These are phyloP conservation scores for Arthrobotrys conoides DNA, from an alignment of 2,329 filamentous ascomycete genomes.

Conservation along the genomic window DNA sequence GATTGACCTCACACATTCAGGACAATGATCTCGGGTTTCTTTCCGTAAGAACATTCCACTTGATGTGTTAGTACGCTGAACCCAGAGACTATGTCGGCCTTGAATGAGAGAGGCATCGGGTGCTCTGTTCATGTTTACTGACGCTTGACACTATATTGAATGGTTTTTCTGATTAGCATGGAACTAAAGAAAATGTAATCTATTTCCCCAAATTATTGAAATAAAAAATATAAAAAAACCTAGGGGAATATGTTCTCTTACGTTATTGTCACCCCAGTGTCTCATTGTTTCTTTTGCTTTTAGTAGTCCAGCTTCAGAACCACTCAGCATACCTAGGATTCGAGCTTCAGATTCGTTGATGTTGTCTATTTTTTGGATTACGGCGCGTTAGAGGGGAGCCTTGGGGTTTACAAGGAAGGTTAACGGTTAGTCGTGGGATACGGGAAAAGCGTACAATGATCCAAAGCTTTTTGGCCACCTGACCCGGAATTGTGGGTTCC, in stretches of 20 bases:
- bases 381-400: background rate
- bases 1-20: conserved; percentile 11
- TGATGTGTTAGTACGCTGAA: conserved; percentile 27
- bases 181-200: too few relatives aligned
- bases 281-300: background rate
- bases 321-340: background rate
- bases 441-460: conserved; percentile 14
- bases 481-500: background rate
- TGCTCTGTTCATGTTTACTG: background rate
- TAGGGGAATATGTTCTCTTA: background rate
- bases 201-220: too few relatives aligned
- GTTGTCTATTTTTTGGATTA: background rate
- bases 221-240: too few relatives aligned
- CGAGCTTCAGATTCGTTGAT: background rate
- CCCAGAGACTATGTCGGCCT: conserved; percentile 36
- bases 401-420: too few relatives aligned
- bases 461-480: background rate
- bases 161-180: background rate
- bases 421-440: background rate
- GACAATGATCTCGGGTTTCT: background rate
- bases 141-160: background rate
- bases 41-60: conserved; percentile 38
- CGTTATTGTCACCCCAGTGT: background rate
- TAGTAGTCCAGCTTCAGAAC: too few relatives aligned
- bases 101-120: conserved; percentile 5